Conservation (phyloP, 345 rosid species). For the Murraya paniculata region DNA sequence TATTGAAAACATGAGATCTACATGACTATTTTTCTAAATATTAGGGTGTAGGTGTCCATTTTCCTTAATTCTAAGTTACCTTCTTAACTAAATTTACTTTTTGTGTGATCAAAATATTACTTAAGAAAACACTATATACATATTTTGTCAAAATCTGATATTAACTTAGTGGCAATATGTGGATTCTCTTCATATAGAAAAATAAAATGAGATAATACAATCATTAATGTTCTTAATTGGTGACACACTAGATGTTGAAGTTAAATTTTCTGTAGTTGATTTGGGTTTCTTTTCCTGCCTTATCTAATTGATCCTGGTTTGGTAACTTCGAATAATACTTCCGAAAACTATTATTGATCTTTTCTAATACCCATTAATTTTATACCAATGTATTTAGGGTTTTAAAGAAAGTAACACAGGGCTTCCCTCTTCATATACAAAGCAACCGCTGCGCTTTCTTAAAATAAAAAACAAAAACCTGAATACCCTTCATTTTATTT, state of each 20-base stretch:
- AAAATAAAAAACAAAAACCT: background rate
- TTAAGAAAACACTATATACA: background rate
- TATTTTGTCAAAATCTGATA: background rate
- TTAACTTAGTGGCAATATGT: background rate
- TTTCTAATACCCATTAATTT: background rate
- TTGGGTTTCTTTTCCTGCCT: background rate
- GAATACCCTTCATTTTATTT: background rate
- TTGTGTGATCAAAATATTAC: background rate
- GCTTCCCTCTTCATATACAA: background rate
- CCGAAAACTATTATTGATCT: background rate
- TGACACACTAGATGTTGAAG: background rate
- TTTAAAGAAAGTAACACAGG: background rate
- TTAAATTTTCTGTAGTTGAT: background rate
- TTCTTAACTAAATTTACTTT: too few species aligned
- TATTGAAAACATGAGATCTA: too few species aligned
- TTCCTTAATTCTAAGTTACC: too few species aligned
- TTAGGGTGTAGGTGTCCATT: too few species aligned
- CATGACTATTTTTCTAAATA: too few species aligned
- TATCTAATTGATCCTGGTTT: background rate
- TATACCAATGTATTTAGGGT: background rate
- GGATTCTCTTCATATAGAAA: background rate
- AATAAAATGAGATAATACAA: background rate
- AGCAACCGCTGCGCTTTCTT: background rate
- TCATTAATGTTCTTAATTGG: background rate
- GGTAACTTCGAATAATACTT: background rate